A percentile compares a stretch with the other conserved stretches of the same genome.
phyloP scores from a whole-genome alignment of 2,329 filamentous ascomycete species.

The Blastomyces percursus region DNA sequence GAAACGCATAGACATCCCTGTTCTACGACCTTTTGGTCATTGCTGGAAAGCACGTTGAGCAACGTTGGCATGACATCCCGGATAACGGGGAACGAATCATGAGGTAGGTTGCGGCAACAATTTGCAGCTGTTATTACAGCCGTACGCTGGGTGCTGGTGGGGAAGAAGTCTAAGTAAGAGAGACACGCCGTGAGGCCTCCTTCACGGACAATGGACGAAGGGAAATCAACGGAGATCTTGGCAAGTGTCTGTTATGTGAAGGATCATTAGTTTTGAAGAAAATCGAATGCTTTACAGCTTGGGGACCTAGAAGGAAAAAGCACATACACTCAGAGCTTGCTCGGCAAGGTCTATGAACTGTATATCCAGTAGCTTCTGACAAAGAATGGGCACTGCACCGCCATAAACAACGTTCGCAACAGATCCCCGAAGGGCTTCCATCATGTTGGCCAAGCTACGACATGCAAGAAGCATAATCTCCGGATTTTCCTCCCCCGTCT shows the following conservation, averaged over 20 bases:
- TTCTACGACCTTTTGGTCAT: slow-evolving; percentile 91
- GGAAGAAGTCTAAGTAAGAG: slow-evolving; percentile 93
- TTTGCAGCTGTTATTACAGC: slow-evolving; percentile 96
- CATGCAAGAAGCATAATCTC: slow-evolving; percentile 97
- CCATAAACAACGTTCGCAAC: slow-evolving; percentile 95
- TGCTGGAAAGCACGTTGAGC: slow-evolving; percentile 79
- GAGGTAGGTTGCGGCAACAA: slow-evolving; percentile 91
- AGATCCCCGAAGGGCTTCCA: slow-evolving; percentile 89
- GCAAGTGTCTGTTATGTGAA: slow-evolving; percentile 57
- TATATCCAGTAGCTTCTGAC: slow-evolving; percentile 90
- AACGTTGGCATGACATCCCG: slow-evolving; percentile 94
- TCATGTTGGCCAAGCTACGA: slow-evolving; percentile 88
- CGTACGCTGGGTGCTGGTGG: slow-evolving; percentile 90
- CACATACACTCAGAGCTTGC: slow-evolving; percentile 70
- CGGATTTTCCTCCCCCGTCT: slow-evolving; percentile 78
- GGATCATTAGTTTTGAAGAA: neutral
- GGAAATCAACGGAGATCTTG: slow-evolving; percentile 95
- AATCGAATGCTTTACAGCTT: neutral
- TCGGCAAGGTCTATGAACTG: slow-evolving; percentile 96
- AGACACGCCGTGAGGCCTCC: slow-evolving; percentile 92
- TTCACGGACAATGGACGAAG: slow-evolving; percentile 86
- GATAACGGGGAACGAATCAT: slow-evolving; percentile 84
- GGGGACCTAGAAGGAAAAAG: neutral
- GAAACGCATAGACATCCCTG: slow-evolving; percentile 93
- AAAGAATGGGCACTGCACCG: slow-evolving; percentile 87